Conservation (phyloP, 768 basidiomycete genomes). For the Phlebiopsis flavidoalba region DNA sequence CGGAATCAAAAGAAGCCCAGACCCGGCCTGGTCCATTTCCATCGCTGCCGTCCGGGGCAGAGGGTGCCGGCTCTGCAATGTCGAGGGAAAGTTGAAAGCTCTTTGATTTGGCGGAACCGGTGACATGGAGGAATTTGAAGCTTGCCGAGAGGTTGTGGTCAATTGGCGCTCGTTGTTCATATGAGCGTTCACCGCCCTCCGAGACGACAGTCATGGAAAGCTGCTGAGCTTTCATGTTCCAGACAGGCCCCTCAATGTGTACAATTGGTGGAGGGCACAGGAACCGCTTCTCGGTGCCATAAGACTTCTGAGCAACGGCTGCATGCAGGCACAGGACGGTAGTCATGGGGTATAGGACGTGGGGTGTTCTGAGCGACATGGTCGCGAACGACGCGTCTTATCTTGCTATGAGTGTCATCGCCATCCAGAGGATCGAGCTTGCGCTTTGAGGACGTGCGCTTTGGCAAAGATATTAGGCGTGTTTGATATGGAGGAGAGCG, state of each 20-base stretch:
- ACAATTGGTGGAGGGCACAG: constrained; percentile 92
- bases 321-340: constrained; percentile 89
- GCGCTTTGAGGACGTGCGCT: constrained; percentile 56
- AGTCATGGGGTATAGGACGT: constrained; percentile 82
- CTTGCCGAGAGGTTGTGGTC: constrained; percentile 83
- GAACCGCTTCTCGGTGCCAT: constrained; percentile 93
- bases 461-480: constrained; percentile 17
- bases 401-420: constrained; percentile 68
- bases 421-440: constrained; percentile 63
- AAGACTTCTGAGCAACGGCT: constrained; percentile 93
- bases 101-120: constrained; percentile 84
- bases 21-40: constrained; percentile 49
- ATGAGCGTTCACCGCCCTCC: constrained; percentile 76
- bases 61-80: constrained; percentile 69
- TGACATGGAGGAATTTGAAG: constrained; percentile 90
- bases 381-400: constrained; percentile 79
- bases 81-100: constrained; percentile 84
- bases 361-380: constrained; percentile 72
- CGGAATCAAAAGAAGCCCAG: constrained; percentile 91
- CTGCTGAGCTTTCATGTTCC: constrained; percentile 77
- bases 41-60: constrained; percentile 36
- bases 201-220: constrained; percentile 84
- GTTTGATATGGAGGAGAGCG: neutral
- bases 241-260: constrained; percentile 84
- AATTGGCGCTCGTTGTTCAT: constrained; percentile 78